Evolutionary conservation across 2,329 filamentous ascomycete species (phyloP).

Genomic region (Sarocladium kiliense): DNA sequence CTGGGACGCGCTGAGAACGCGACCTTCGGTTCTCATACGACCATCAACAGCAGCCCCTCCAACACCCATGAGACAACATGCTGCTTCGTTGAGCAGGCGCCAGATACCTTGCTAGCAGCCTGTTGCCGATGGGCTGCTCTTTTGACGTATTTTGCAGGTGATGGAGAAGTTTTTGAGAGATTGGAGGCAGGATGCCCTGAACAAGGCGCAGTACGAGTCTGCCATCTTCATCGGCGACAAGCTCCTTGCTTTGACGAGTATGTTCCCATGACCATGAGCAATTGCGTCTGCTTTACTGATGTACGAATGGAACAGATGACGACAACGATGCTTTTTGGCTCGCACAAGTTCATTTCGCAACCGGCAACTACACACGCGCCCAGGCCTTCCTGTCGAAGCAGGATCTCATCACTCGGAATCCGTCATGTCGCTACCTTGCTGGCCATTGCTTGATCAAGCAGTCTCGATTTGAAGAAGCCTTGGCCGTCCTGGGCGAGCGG

Average conservation of each 20-base stretch:
- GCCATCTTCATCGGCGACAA: conserved; percentile 98
- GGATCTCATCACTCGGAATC: conserved; percentile 74
- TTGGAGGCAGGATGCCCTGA: conserved; percentile 92
- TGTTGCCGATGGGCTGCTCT: not conserved
- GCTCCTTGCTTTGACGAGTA: conserved; percentile 87
- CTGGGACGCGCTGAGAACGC: conserved; percentile 2
- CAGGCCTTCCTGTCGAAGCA: conserved; percentile 80
- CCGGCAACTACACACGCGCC: conserved; percentile 89
- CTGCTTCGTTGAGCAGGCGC: not conserved
- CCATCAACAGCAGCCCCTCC: conserved; percentile 3
- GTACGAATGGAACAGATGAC: conserved; percentile 56
- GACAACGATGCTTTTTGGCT: conserved; percentile 96
- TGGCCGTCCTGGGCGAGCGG: conserved; percentile 80
- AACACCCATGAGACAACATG: not conserved
- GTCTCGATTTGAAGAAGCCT: conserved; percentile 81
- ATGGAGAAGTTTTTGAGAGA: conserved; percentile 94
- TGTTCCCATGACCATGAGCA: conserved; percentile 24
- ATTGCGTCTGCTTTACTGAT: not conserved
- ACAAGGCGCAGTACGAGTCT: conserved; percentile 93
- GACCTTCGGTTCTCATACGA: not conserved
- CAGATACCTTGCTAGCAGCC: not conserved
- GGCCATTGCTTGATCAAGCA: conserved; percentile 95
- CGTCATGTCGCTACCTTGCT: conserved; percentile 86
- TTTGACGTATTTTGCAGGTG: not conserved
- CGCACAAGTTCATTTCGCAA: conserved; percentile 95